Percentiles rank a stretch among this genome's conserved stretches.
Conservation (phyloP, 2,329 filamentous ascomycete species). For the Cladosporium sp. region DNA sequence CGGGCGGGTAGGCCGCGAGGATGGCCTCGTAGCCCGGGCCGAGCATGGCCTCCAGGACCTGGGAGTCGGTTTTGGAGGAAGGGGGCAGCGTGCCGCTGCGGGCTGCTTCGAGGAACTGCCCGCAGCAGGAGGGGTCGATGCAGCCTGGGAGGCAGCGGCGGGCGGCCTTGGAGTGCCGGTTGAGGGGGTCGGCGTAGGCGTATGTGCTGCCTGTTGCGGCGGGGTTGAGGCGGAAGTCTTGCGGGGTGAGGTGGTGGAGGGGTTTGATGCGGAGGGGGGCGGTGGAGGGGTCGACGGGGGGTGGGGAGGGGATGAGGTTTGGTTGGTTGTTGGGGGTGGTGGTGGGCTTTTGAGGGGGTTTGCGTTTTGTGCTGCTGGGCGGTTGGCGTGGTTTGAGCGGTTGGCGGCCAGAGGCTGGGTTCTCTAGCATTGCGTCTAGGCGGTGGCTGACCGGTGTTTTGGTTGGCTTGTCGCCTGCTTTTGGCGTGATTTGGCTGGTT, state of each 20-base stretch:
- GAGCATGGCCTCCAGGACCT: constrained; percentile 24
- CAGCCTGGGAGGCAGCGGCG: constrained; percentile 69
- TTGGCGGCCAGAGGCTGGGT: constrained; percentile 12
- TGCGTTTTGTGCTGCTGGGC: neutral
- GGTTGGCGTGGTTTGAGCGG: constrained; percentile 1
- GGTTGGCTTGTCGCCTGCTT: neutral
- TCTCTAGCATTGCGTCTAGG: constrained; percentile 21
- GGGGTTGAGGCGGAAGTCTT: constrained; percentile 80
- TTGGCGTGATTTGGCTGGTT: constrained; percentile 15
- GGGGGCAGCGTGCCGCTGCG: constrained; percentile 23
- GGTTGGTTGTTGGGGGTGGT: neutral
- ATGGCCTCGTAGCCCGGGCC: constrained; percentile 21
- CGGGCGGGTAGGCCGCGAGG: constrained; percentile 20
- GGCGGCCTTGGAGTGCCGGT: constrained; percentile 47
- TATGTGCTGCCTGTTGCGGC: constrained; percentile 64
- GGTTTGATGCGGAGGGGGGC: constrained; percentile 53
- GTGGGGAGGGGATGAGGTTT: constrained; percentile 13
- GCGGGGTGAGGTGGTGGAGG: constrained; percentile 51
- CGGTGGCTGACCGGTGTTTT: constrained; percentile 10
- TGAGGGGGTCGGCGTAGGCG: constrained; percentile 69
- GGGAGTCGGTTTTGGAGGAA: constrained; percentile 21
- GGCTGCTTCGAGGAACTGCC: constrained; percentile 62
- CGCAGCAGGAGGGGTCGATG: constrained; percentile 67
- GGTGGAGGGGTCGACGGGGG: constrained; percentile 26
- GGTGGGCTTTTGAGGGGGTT: neutral